These are phyloP conservation scores for Chrysoporthe puriensis DNA, from an alignment of 2,329 filamentous ascomycete genomes.

Conservation along the genomic window DNA sequence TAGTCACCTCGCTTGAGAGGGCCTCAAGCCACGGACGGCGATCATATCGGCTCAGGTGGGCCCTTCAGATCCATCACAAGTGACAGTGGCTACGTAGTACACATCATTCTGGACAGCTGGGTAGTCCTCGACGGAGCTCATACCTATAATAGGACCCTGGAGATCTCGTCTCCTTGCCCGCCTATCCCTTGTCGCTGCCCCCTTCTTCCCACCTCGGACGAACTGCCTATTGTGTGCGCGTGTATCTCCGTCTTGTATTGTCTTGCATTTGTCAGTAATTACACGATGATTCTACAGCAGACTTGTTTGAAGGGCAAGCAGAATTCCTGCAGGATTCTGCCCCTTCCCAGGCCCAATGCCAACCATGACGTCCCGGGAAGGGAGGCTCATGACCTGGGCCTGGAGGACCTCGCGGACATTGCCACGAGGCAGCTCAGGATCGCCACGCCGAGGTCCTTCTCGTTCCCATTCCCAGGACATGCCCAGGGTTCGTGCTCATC, in stretches of 20 bases:
- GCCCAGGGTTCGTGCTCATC: neutral
- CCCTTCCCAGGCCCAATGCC: conserved; percentile 4
- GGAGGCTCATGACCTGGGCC: neutral
- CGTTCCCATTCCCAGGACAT: neutral
- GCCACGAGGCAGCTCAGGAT: conserved; percentile 16
- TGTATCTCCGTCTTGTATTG: neutral
- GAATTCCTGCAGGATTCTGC: conserved; percentile 10
- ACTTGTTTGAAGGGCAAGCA: neutral
- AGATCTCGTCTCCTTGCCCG: conserved; percentile 20
- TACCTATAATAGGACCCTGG: conserved; percentile 22
- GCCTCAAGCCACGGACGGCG: conserved; percentile 22
- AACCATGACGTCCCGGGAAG: conserved; percentile 1
- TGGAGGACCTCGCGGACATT: conserved; percentile 20
- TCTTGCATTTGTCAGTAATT: conserved; percentile 8
- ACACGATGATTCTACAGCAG: conserved; percentile 17
- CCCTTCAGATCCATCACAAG: conserved; percentile 25
- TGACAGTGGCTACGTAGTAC: conserved; percentile 18
- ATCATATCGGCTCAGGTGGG: conserved; percentile 18
- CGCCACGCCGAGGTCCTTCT: neutral
- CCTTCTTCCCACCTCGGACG: conserved; percentile 12
- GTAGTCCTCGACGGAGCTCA: neutral
- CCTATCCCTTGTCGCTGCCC: conserved; percentile 13
- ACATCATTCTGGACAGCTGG: neutral
- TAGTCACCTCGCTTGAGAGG: conserved; percentile 12
- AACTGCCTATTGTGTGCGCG: conserved; percentile 13